A percentile compares a stretch with the other conserved stretches of the same genome.
Conservation (phyloP, 2,329 filamentous ascomycete species). For the Immersiporthe knoxdaviesiana region DNA sequence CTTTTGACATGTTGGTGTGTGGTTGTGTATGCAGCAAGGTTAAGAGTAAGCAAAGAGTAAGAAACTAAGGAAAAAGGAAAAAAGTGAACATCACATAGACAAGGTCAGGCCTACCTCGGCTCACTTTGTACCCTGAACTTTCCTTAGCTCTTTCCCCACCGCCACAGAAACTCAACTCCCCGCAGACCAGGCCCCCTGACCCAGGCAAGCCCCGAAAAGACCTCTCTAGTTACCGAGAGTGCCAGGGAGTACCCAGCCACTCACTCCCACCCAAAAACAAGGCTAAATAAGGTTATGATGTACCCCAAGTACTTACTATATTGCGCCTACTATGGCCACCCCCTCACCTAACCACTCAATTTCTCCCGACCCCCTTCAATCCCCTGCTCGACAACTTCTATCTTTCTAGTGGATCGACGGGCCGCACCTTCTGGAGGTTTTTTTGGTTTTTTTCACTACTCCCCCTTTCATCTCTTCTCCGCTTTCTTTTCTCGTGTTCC, state of each 20-base stretch:
- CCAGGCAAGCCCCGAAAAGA: not conserved
- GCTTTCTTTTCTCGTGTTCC: slow-evolving; percentile 12
- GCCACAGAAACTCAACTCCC: not conserved
- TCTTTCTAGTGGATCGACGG: slow-evolving; percentile 1
- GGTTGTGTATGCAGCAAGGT: not conserved
- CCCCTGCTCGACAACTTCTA: too few species aligned
- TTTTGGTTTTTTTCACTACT: not conserved
- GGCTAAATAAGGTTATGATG: slow-evolving; percentile 5
- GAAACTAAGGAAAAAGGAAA: not conserved
- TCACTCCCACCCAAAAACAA: not conserved
- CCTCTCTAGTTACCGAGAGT: too few species aligned
- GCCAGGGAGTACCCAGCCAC: not conserved
- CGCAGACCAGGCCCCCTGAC: not conserved
- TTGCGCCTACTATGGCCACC: too few species aligned
- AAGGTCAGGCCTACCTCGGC: not conserved
- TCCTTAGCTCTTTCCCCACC: too few species aligned
- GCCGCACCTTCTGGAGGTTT: slow-evolving; percentile 10
- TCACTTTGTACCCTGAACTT: not conserved
- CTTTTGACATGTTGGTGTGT: too few species aligned
- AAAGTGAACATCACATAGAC: not conserved
- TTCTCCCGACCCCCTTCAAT: not conserved
- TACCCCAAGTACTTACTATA: not conserved
- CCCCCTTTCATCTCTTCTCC: not conserved
- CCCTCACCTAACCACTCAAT: too few species aligned
- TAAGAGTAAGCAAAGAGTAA: not conserved